A percentile compares a stretch with the other conserved stretches of the same genome.
Conservation (phyloP, 805 yeast genomes). For the Cyberlindnera galapagoensis region DNA sequence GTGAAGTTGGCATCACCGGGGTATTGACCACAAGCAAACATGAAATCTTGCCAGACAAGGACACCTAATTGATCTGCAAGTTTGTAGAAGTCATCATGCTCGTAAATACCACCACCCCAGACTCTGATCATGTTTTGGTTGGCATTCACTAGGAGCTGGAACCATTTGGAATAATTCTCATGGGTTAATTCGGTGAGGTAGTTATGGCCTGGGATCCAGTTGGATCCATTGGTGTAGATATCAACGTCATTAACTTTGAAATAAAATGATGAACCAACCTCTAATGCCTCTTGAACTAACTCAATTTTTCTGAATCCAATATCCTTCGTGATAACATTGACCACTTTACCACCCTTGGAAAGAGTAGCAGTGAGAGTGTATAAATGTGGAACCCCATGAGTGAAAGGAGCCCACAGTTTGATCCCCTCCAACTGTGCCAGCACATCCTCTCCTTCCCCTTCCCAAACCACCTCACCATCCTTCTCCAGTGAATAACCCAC, state of each 20-base stretch:
- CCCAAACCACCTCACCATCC: constrained; percentile 8
- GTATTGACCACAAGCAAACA: constrained; percentile 53
- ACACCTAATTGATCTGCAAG: constrained; percentile 21
- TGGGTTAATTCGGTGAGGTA: constrained; percentile 8
- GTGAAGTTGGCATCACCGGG: constrained; percentile 36
- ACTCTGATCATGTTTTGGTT: constrained; percentile 19
- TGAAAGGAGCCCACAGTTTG: constrained; percentile 15
- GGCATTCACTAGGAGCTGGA: constrained; percentile 4
- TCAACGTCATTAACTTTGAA: constrained; percentile 14
- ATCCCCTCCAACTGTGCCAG: neutral
- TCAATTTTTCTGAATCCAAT: constrained; percentile 17
- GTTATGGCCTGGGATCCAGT: constrained; percentile 17
- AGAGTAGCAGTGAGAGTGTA: constrained; percentile 5
- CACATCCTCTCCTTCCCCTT: constrained; percentile 2
- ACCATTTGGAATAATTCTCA: constrained; percentile 13
- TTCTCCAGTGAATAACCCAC: constrained; percentile 3
- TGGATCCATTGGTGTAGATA: constrained; percentile 14
- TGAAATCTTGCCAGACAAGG: constrained; percentile 49
- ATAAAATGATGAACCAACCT: constrained; percentile 13
- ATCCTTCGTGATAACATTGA: constrained; percentile 4
- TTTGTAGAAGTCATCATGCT: constrained; percentile 12
- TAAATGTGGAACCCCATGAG: constrained; percentile 12
- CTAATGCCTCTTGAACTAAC: constrained; percentile 9
- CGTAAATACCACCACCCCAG: constrained; percentile 20
- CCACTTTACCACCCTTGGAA: neutral